Evolutionary conservation across 2,329 filamentous ascomycete species (phyloP).

Genomic region (Colletotrichum tamarilloi): DNA sequence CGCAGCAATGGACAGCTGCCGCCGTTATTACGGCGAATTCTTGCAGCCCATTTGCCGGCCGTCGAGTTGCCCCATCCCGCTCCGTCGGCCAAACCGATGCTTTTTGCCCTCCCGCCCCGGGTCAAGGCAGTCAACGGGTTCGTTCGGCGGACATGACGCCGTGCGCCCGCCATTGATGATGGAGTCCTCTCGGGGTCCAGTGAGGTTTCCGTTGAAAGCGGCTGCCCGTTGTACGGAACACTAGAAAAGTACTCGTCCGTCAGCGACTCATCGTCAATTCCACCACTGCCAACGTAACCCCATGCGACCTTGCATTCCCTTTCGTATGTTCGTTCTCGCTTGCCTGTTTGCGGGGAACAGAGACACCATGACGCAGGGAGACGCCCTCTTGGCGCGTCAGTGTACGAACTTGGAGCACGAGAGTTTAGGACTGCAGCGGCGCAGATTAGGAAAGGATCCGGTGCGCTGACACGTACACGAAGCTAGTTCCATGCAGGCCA

Average conservation of each 20-base stretch:
- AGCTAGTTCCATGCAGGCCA: neutral
- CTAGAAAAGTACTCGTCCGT: no score
- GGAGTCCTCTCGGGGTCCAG: neutral
- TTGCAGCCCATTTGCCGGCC: neutral
- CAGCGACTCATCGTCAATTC: neutral
- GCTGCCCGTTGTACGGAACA: neutral
- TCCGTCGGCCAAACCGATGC: slow-evolving; percentile 26
- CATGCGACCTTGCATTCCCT: no score
- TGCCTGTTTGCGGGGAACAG: slow-evolving; percentile 12
- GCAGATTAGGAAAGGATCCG: neutral
- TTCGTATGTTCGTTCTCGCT: neutral
- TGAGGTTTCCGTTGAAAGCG: neutral
- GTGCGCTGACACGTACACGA: neutral
- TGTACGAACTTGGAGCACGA: neutral
- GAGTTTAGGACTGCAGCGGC: slow-evolving; percentile 8
- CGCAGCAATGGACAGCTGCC: slow-evolving; percentile 1
- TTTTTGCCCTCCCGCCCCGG: neutral
- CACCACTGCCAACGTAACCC: neutral
- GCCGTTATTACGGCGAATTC: slow-evolving; percentile 1
- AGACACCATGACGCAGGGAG: slow-evolving; percentile 13
- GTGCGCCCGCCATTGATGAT: neutral
- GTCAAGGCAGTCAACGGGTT: neutral
- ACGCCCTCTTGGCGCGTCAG: neutral
- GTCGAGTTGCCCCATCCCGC: slow-evolving; percentile 18
- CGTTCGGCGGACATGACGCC: neutral